Conservation (phyloP, 306 rosid genomes). For the Gillenia trifoliata region DNA sequence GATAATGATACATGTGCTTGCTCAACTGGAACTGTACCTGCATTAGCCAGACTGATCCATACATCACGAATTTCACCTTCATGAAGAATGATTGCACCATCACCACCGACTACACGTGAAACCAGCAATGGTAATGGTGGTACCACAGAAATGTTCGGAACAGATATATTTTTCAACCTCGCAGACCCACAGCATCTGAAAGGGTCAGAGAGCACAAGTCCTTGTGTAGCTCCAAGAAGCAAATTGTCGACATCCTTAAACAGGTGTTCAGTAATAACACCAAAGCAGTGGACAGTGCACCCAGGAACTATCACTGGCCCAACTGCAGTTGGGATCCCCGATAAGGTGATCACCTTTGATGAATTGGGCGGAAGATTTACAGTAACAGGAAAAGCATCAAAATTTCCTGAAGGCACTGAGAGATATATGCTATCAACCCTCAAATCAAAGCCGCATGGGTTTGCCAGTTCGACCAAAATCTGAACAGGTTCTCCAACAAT, state of each 20-base stretch:
- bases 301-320: constrained; percentile 86
- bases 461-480: constrained; percentile 90
- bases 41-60: constrained; percentile 88
- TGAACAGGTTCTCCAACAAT: constrained; percentile 91
- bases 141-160: constrained; percentile 81
- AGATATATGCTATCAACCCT: constrained; percentile 94
- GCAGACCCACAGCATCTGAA: constrained; percentile 94
- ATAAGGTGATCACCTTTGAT: constrained; percentile 80
- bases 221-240: constrained; percentile 91
- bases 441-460: constrained; percentile 94
- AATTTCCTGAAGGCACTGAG: constrained; percentile 85
- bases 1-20: constrained; percentile 87
- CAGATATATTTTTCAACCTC: constrained; percentile 64
- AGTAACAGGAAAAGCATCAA: constrained; percentile 84
- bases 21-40: constrained; percentile 91
- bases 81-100: constrained; percentile 82
- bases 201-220: constrained; percentile 97
- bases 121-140: constrained; percentile 77
- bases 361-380: constrained; percentile 86
- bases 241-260: constrained; percentile 96
- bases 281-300: constrained; percentile 91
- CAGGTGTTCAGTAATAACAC: constrained; percentile 94
- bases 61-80: constrained; percentile 97
- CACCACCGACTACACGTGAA: constrained; percentile 83
- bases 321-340: constrained; percentile 87